These are phyloP conservation scores for Blastocystis sp. DNA, from an alignment of 352 stramenopile species.

Conservation along the genomic window DNA sequence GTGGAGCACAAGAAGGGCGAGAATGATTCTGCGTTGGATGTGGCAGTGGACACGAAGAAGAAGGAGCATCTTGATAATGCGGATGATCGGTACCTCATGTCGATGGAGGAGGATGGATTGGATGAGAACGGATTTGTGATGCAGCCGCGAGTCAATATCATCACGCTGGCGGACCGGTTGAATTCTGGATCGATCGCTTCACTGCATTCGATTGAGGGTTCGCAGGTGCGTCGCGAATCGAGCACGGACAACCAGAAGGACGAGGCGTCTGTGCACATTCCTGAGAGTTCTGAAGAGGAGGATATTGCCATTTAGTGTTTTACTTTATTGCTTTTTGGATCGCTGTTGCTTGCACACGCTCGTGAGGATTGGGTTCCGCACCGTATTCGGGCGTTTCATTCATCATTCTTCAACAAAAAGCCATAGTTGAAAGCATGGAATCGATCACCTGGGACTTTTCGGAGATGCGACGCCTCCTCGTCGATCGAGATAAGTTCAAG, in stretches of 20 bases:
- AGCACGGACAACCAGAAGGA: background rate
- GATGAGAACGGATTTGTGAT: slow-evolving; percentile 41
- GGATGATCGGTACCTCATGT: slow-evolving; percentile 10
- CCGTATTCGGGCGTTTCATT: background rate
- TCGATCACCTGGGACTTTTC: background rate
- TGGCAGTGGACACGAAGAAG: slow-evolving; percentile 31
- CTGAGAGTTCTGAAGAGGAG: background rate
- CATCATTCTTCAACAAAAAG: background rate
- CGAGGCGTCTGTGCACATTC: background rate
- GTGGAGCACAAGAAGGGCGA: slow-evolving; percentile 13
- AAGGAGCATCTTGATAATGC: slow-evolving; percentile 41
- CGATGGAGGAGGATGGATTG: background rate
- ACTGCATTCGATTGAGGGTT: background rate
- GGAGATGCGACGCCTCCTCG: slow-evolving; percentile 18
- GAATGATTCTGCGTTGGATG: slow-evolving; percentile 19
- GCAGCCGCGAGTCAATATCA: slow-evolving; percentile 4
- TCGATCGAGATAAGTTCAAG: slow-evolving; percentile 45
- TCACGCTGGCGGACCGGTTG: background rate
- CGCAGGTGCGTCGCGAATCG: background rate
- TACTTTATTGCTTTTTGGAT: background rate
- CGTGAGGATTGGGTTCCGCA: background rate
- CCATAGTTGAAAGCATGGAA: background rate
- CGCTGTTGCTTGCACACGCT: background rate
- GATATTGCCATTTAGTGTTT: background rate
- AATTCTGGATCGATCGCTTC: background rate